Evolutionary conservation across 1,284 basidiomycete species (phyloP).

Genomic region (Golubevia sp.): DNA sequence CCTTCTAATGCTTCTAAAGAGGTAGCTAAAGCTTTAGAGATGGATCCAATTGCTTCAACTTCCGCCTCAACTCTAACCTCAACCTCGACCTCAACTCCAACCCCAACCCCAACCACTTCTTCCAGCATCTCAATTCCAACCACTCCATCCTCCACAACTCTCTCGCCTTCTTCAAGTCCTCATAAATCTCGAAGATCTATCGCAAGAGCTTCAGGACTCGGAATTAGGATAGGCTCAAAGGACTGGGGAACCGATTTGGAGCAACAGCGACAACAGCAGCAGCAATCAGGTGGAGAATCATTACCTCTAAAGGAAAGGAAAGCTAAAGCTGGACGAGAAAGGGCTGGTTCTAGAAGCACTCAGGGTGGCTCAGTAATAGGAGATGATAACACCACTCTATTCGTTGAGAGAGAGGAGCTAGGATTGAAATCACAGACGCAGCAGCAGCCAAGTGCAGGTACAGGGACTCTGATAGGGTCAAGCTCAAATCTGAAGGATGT

Average conservation of each 20-base stretch:
- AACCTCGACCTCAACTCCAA: too few species aligned
- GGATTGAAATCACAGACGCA: background rate
- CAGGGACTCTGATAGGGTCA: too few species aligned
- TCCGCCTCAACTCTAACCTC: too few species aligned
- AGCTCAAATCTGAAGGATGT: background rate
- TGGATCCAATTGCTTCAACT: too few species aligned
- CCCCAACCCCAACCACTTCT: too few species aligned
- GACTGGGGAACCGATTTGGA: background rate
- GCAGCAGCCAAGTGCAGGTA: too few species aligned
- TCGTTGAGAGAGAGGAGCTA: background rate
- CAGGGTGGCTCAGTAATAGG: too few species aligned
- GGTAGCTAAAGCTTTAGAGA: too few species aligned
- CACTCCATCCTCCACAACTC: background rate
- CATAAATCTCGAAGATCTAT: background rate
- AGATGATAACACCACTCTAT: background rate
- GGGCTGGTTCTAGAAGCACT: too few species aligned
- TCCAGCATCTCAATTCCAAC: too few species aligned
- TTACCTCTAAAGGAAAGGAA: background rate
- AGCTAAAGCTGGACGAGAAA: background rate
- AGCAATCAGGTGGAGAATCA: background rate
- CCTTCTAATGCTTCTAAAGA: too few species aligned
- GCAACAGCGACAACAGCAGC: too few species aligned
- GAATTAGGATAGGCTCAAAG: background rate
- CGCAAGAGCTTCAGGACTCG: background rate
- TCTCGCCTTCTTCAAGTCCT: background rate